phyloP scores from a whole-genome alignment of 257 asterid genomes.

The Datura wrightii region DNA sequence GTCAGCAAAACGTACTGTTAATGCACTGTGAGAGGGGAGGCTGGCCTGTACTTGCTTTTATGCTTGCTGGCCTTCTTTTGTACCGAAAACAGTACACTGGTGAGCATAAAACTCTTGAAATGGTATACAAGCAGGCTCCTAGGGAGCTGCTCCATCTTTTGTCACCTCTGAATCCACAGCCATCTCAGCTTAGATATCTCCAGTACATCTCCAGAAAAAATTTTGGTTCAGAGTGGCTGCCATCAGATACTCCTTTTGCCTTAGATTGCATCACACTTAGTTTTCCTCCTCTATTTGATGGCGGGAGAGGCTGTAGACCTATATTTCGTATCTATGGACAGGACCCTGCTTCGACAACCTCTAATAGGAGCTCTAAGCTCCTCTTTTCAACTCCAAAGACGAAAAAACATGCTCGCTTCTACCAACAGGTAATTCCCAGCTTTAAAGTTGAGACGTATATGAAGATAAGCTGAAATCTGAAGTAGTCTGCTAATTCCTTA shows the following conservation, averaged over 20 bases:
- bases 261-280: slow-evolving; percentile 83
- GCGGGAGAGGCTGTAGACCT: slow-evolving; percentile 90
- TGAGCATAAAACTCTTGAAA: slow-evolving; percentile 95
- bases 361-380: slow-evolving; percentile 88
- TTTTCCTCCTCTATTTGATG: slow-evolving; percentile 68
- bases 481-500: slow-evolving; percentile 41
- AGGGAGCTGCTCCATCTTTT: slow-evolving; percentile 93
- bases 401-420: slow-evolving; percentile 62
- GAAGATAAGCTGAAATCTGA: slow-evolving; percentile 35
- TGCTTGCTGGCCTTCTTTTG: slow-evolving; percentile 98
- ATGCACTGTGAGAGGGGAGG: slow-evolving; percentile 99
- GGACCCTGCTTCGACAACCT: slow-evolving; percentile 72
- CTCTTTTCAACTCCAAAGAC: slow-evolving; percentile 72
- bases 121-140: slow-evolving; percentile 99
- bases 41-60: slow-evolving; percentile 96
- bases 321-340: slow-evolving; percentile 91
- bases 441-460: slow-evolving; percentile 37
- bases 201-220: slow-evolving; percentile 87
- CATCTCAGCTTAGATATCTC: slow-evolving; percentile 98
- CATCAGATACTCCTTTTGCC: slow-evolving; percentile 83
- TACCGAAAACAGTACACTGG: slow-evolving; percentile 92
- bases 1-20: slow-evolving; percentile 95
- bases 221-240: slow-evolving; percentile 88
- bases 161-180: slow-evolving; percentile 96
- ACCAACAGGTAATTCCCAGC: slow-evolving; percentile 66